phyloP scores from a whole-genome alignment of 306 rosid species.

The Citrullus mucosospermus region DNA sequence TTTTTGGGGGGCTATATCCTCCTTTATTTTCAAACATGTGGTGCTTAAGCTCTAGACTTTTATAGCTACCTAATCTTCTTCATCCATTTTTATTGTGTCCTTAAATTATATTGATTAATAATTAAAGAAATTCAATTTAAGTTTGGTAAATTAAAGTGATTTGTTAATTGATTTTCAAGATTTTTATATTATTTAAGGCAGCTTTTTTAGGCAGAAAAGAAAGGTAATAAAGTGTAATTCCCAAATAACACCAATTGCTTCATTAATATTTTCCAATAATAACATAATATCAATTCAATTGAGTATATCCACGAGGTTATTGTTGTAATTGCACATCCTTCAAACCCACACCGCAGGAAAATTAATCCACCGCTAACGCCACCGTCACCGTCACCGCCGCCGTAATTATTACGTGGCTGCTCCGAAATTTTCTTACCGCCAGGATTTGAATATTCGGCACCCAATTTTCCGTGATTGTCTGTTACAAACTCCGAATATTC shows the following conservation, averaged over 20 bases:
- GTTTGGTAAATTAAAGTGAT: not conserved
- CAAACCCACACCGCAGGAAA: not conserved
- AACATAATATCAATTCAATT: constrained; percentile 4
- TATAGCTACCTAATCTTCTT: no score
- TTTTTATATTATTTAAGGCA: not conserved
- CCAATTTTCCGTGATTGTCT: not conserved
- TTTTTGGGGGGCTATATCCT: no score
- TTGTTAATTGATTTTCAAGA: not conserved
- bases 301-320: constrained; percentile 12
- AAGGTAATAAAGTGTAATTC: not conserved
- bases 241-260: constrained; percentile 10
- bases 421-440: constrained; percentile 10
- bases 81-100: no score
- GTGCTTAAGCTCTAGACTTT: no score
- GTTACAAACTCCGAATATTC: constrained; percentile 17
- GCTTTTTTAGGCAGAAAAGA: not conserved
- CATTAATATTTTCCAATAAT: not conserved
- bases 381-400: not conserved
- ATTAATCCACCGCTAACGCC: not conserved
- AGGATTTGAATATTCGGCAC: constrained; percentile 13
- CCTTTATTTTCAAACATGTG: no score
- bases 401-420: not conserved
- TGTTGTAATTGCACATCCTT: not conserved
- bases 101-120: no score
- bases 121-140: not conserved